phyloP scores from a whole-genome alignment of 257 asterid genomes.

The Solanum appendiculatum region DNA sequence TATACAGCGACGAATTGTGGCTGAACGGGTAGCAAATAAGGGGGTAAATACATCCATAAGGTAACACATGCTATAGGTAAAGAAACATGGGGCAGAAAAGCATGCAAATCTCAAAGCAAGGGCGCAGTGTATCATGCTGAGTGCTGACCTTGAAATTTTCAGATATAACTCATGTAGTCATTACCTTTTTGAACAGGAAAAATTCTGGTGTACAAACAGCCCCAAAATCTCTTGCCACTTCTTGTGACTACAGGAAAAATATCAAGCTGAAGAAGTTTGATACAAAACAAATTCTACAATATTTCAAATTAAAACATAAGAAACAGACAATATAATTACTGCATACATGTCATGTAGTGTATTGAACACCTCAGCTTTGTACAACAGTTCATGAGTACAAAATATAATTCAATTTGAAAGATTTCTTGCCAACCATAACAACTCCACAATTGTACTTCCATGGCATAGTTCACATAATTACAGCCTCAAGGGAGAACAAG shows the following conservation, averaged over 20 bases:
- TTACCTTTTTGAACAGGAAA: slow-evolving; percentile 83
- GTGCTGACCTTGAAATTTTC: neutral
- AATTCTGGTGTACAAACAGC: slow-evolving; percentile 97
- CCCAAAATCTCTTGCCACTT: slow-evolving; percentile 78
- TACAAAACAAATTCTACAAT: neutral
- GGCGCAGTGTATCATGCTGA: neutral
- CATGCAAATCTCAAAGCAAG: neutral
- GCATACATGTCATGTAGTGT: neutral
- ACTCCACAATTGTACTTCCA: neutral
- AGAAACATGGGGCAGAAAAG: neutral
- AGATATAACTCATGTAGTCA: neutral
- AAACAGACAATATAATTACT: neutral
- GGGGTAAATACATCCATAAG: neutral
- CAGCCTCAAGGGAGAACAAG: neutral
- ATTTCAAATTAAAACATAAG: neutral
- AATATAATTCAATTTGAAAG: neutral
- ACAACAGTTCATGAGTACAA: neutral
- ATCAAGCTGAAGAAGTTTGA: neutral
- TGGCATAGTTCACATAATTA: neutral
- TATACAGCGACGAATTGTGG: neutral
- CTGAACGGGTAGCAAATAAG: neutral
- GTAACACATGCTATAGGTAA: neutral
- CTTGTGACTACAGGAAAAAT: slow-evolving; percentile 52
- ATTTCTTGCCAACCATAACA: neutral
- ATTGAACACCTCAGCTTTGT: neutral